Evolutionary conservation across 2,329 filamentous ascomycete species (phyloP), one percentile per base, ranked within the genome.

Genomic region (Arachnomyces sp.): DNA sequence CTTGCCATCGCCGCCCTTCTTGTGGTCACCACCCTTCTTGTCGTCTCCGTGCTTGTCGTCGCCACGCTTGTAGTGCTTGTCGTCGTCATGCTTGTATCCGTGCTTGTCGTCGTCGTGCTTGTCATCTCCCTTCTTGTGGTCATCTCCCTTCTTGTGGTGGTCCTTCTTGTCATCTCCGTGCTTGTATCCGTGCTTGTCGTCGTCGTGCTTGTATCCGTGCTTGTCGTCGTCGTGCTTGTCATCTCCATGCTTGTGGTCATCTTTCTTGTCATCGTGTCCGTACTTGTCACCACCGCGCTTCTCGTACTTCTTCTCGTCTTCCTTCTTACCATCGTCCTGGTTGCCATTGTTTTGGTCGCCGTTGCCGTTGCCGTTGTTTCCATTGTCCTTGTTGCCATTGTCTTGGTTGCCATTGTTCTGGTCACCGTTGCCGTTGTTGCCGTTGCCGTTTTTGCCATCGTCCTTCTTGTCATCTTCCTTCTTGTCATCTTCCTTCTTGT

Each of bases 321-420:
- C 14, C 31, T 34, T 34, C 31, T 34, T 34, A 15, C 16, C 31
- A 34, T 34, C 31, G 13, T 34, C 7, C 31, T 34, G n/a, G n/a
- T n/a, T n/a, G 16, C 7, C 8, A 12, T 34, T 34, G 12, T 14
- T 8, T 15, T 34, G n/a, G n/a, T n/a, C 14, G 7, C n/a, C 16
- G 7, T 8, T 34, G 8, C 31, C 16, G n/a, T 15, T 34, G n/a
- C 12, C 16, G 12, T n/a, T 34, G 12, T 8, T 34, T 7, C 31
- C 16, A n/a, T n/a, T n/a, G n/a, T n/a, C 7, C 8, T 15, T 34
- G n/a, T 15, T 14, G 7, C 31, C 16, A 8, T 7, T 34, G 7
- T 8, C 16, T n/a, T n/a, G n/a, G n/a, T n/a, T n/a, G 8, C 31
- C 16, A n/a, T 15, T 34, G n/a, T 12, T 34, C 31, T n/a, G n/a